Base-by-base conservation (phyloP, 352 stramenopile species). In the Pythium diclinum region DNA sequence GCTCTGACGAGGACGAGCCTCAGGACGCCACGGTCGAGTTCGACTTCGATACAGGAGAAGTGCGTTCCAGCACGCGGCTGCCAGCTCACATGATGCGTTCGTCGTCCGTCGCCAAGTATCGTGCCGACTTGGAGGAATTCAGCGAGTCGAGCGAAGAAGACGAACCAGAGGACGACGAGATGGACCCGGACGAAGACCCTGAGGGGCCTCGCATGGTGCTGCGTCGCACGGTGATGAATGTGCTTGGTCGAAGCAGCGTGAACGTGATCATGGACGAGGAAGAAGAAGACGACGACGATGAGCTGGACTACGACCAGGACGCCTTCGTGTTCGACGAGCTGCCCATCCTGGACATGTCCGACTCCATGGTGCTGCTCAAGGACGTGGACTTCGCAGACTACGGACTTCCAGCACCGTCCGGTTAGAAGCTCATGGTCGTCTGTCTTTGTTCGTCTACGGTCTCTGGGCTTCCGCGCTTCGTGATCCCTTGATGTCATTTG, bases 241-340 rank as follows among this genome's bases (percentile, higher is more conserved):
- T 73, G 7, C 49, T 73, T 8, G 16, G 61, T 2, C 56, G 67
- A 14, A 48, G 63, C n/a, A 73, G 67, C 48, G 61, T 69, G 6
- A 73, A 73, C 25, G 67, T 73, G 33, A 62, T 73, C 38, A 73
- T 73, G 67, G 67, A 73, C 36, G 67, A 62, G 6, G 67, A 73
- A 9, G 67, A 73, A 17, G 67, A 67, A 34, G 67, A 73, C 11
- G 61, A 73, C 1, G 61, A 69, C 21, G 52, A 67, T n/a, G 65
- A 63, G n/a, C 21, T 51, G 30, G 59, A 65, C 1, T 60, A 53
- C 28, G 60, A 68, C 6, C 3, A 53, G 13, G 67, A 64, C 6
- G 54, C 64, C 6, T 65, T 71, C 16, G 56, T 65, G 38, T 61
- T 66, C 25, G 64, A 71, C 53, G 64, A 66, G 44, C 19, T 71